phyloP scores from a whole-genome alignment of 2,329 filamentous ascomycete species.

The Leptodontidium sp. region DNA sequence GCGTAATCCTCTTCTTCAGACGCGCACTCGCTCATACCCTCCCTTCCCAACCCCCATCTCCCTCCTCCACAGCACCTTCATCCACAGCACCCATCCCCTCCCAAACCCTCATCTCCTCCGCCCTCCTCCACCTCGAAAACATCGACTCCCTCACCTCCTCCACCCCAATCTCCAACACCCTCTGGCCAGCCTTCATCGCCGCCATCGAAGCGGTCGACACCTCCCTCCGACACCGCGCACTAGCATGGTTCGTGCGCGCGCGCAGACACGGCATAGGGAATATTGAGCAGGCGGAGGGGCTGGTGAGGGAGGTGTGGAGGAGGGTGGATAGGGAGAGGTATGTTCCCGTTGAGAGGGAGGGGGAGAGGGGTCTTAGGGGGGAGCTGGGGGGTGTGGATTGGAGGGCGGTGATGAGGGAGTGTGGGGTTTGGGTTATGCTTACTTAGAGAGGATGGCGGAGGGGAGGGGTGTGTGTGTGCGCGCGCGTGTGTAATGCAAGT shows the following conservation, averaged over 20 bases:
- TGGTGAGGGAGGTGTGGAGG: slow-evolving; percentile 5
- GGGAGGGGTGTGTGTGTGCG: no score
- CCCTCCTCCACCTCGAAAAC: slow-evolving; percentile 4
- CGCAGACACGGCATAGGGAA: neutral
- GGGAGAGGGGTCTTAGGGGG: neutral
- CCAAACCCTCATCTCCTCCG: neutral
- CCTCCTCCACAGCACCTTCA: neutral
- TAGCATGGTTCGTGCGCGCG: neutral
- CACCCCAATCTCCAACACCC: neutral
- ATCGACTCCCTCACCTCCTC: neutral
- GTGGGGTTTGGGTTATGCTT: slow-evolving; percentile 3
- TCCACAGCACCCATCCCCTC: neutral
- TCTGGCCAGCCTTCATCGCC: slow-evolving; percentile 1
- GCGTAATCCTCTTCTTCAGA: slow-evolving; percentile 3
- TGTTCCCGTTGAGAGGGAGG: neutral
- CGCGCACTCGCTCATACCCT: neutral
- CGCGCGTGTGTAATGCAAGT: no score
- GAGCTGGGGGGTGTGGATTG: neutral
- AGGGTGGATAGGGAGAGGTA: neutral
- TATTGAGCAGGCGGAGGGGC: neutral
- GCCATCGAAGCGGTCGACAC: neutral
- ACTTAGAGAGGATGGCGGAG: neutral
- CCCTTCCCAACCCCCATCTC: neutral
- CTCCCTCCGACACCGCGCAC: neutral
- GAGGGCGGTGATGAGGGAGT: neutral